These are phyloP conservation scores for Dactylonectria estremocensis DNA, from an alignment of 2,329 filamentous ascomycete genomes.

Conservation along the genomic window DNA sequence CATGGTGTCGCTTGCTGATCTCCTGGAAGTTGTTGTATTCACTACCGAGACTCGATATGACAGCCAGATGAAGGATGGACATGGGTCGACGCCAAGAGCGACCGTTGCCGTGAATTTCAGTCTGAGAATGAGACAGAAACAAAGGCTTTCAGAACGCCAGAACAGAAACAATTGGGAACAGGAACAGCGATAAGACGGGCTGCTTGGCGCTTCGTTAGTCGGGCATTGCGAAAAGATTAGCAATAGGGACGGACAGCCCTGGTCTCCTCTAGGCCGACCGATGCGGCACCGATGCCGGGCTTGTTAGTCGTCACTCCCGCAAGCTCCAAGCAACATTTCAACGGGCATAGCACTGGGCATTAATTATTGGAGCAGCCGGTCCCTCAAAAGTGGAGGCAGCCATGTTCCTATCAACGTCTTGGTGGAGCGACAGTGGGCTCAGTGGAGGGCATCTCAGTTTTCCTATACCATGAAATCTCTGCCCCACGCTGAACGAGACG, in stretches of 20 bases:
- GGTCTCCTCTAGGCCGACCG: slow-evolving; percentile 33
- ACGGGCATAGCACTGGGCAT: slow-evolving; percentile 36
- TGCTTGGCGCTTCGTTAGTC: slow-evolving; percentile 16
- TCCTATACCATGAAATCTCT: background rate
- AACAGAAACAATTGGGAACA: slow-evolving; percentile 9
- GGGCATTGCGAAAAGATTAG: slow-evolving; percentile 13
- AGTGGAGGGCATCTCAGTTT: slow-evolving; percentile 3
- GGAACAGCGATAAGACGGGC: slow-evolving; percentile 12
- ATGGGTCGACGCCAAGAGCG: background rate
- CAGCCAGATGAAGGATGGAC: slow-evolving; percentile 29
- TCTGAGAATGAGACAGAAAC: background rate
- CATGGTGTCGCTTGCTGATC: slow-evolving; percentile 29
- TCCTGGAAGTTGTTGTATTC: slow-evolving; percentile 3
- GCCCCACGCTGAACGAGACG: slow-evolving; percentile 17
- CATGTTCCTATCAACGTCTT: slow-evolving; percentile 25
- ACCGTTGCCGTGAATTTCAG: background rate
- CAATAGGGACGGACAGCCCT: background rate
- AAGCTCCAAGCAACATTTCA: slow-evolving; percentile 4
- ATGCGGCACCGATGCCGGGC: slow-evolving; percentile 43
- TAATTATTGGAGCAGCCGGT: slow-evolving; percentile 21
- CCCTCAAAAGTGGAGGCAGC: slow-evolving; percentile 35
- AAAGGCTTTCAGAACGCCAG: background rate
- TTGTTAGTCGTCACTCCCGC: slow-evolving; percentile 14
- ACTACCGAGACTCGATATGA: slow-evolving; percentile 4
- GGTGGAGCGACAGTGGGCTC: slow-evolving; percentile 26